Evolutionary conservation across 1,139 yeast species (phyloP), one percentile per base, ranked within the genome.

Genomic region (Hansenula sp.): DNA sequence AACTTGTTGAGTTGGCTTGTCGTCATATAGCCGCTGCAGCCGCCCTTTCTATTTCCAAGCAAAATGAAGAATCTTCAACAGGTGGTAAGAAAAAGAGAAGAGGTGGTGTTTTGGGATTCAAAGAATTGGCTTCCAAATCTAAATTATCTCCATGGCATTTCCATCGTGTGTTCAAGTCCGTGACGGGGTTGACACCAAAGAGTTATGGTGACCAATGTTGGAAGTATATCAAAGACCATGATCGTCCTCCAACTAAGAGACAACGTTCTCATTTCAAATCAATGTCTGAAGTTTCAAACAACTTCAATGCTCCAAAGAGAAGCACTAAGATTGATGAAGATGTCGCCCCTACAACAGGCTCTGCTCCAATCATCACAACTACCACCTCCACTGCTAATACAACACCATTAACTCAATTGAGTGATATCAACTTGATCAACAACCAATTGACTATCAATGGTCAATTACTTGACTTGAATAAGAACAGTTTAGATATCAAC

Each of bases 61-160:
- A 55, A 55, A 55, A 57, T 24, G 44, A 43, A 5, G 63, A 59
- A 28, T 48, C 55, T 5, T 46, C 50, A 10, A 51, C 46, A 29
- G 48, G 51, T 34, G 47, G 54, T 33, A 76, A 77, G 55, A 81
- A 71, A 55, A 73, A 81, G 63, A 77, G 91, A 69, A 75, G 95
- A 61, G 96, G 96, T 21, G 96, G 96, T 33, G 90, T 88, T 12
- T 68, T 88, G 39, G 96, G 96, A 0, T 88, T 88, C 66, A 86
- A 88, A 63, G 96, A 88, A 62, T 72, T 88, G 60, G 96, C 96
- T 8, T 84, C 89, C 16, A 85, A 87, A 59, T 84, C 91, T 12
- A 86, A 84, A 53, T 73, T 88, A 47, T 79, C 88, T 21, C 95
- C 96, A n/a, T 88, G 96, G 96, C 96, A 88, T 66, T 88, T 88